Evolutionary conservation across 805 yeast genomes (phyloP), one percentile per base, ranked within the genome.

Genomic region (Cyberlindnera xylosilytica): DNA sequence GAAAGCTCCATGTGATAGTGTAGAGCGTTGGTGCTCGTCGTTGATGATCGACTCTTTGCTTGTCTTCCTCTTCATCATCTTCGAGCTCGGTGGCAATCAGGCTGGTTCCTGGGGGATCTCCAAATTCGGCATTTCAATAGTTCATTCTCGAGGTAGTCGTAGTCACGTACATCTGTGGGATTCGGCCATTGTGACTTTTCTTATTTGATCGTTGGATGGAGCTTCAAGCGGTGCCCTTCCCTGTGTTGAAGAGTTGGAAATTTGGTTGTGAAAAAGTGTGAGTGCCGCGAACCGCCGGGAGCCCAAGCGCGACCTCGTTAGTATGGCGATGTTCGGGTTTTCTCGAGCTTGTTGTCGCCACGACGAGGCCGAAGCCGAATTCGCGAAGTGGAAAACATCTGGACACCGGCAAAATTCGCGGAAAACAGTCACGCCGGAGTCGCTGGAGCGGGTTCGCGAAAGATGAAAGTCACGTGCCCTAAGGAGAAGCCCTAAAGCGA

Each of bases 101-200:
- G n/a, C n/a, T n/a, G n/a, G n/a, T n/a, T n/a, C n/a, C n/a, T n/a
- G n/a, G n/a, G n/a, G n/a, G n/a, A n/a, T n/a, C n/a, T n/a, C n/a
- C n/a, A n/a, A n/a, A 12, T 27, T 22, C 7, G 12, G 6, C 28
- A 36, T 26, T 19, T 34, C 43, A 22, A n/a, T 17, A 32, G 30
- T 34, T 4, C 23, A 17, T 15, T 20, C n/a, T 20, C 19, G 5
- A 17, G 12, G 39, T 18, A 32, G 27, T 36, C 28, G 36, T 51
- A 19, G 23, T 44, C 60, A 86, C 96, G 74, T 87, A 87, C 96
- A 84, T 88, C 96, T 87, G 79, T 87, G 95, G 71, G 95, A 83
- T 81, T 87, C 95, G 79, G 95, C 89, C 96, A 87, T 87, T 75
- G 49, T 56, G 52, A 45, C 51, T 45, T 43, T 39, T 39, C 39